A percentile compares a stretch with the other conserved stretches of the same genome.
phyloP scores from a whole-genome alignment of 2,329 filamentous ascomycete species.

The Gliomastix tumulicola region DNA sequence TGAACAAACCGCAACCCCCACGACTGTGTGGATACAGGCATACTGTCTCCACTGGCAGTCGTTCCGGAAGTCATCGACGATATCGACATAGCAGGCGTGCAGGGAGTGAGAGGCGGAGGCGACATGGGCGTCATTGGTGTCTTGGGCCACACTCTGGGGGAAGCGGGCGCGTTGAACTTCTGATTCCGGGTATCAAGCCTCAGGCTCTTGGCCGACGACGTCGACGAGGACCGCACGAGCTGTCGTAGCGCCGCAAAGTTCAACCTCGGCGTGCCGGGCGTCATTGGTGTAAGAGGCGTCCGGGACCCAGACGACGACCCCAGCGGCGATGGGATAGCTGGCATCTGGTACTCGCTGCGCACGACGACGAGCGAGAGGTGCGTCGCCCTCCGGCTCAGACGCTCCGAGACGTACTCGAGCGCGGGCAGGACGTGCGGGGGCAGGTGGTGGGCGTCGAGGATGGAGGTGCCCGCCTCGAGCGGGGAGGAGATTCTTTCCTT shows the following conservation, averaged over 20 bases:
- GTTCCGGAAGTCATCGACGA: constrained; percentile 27
- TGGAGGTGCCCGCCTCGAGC: constrained; percentile 53
- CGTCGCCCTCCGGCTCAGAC: constrained; percentile 46
- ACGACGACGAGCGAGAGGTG: constrained; percentile 53
- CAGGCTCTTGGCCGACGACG: constrained; percentile 13
- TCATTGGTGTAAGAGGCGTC: constrained; percentile 17
- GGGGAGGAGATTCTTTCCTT: constrained; percentile 56
- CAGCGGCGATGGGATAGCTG: constrained; percentile 18
- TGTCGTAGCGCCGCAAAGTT: constrained; percentile 21
- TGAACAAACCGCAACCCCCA: constrained; percentile 46
- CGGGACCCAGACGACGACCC: constrained; percentile 7
- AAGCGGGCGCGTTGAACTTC: too few species aligned
- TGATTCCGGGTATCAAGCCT: not conserved
- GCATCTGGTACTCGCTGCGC: constrained; percentile 48
- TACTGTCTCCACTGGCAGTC: too few species aligned
- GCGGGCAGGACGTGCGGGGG: constrained; percentile 46
- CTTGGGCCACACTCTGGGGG: not conserved
- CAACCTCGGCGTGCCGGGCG: constrained; percentile 17
- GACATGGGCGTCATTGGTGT: constrained; percentile 24
- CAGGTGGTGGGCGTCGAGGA: constrained; percentile 51
- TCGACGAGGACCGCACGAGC: constrained; percentile 17
- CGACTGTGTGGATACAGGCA: too few species aligned
- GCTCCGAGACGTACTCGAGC: constrained; percentile 50
- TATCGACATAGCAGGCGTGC: too few species aligned
- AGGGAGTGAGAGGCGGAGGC: constrained; percentile 39